Evolutionary conservation across 1,284 basidiomycete species (phyloP).

Genomic region (Ustilago xerochloae): DNA sequence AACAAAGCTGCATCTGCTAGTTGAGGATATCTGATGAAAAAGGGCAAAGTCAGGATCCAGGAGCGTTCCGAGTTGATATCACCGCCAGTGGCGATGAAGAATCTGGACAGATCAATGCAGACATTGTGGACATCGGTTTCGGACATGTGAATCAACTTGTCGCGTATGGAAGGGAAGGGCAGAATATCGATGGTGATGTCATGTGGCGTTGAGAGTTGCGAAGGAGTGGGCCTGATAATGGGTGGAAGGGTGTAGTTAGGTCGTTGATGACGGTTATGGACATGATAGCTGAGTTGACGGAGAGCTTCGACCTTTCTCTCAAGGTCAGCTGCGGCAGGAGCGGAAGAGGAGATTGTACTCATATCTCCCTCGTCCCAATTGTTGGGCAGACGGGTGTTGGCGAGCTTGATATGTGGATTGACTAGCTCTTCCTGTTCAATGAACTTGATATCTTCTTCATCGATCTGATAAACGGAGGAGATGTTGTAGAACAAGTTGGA

Average conservation of each 20-base stretch:
- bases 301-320: slow-evolving; percentile 28
- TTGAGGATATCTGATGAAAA: slow-evolving; percentile 48
- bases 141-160: slow-evolving; percentile 46
- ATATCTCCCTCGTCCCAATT: slow-evolving; percentile 44
- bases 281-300: slow-evolving; percentile 40
- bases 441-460: slow-evolving; percentile 21
- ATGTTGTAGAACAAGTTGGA: slow-evolving; percentile 25
- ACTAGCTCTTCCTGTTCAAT: slow-evolving; percentile 23
- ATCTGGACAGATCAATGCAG: slow-evolving; percentile 25
- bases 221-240: slow-evolving; percentile 38
- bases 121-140: slow-evolving; percentile 37
- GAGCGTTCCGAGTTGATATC: slow-evolving; percentile 32
- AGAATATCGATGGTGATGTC: slow-evolving; percentile 44
- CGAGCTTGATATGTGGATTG: slow-evolving; percentile 36
- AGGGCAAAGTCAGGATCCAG: slow-evolving; percentile 49
- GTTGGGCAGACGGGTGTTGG: slow-evolving; percentile 23
- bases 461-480: slow-evolving; percentile 17
- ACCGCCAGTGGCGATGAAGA: slow-evolving; percentile 18
- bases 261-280: slow-evolving; percentile 38
- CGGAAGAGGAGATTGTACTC: neutral
- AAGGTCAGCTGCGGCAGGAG: slow-evolving; percentile 9
- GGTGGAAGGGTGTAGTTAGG: slow-evolving; percentile 51
- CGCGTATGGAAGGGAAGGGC: slow-evolving; percentile 44
- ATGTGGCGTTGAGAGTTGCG: slow-evolving; percentile 52
- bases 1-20: slow-evolving; percentile 31